Base-by-base conservation (phyloP, 2,329 filamentous ascomycete species). In the Cercospora sojina region DNA sequence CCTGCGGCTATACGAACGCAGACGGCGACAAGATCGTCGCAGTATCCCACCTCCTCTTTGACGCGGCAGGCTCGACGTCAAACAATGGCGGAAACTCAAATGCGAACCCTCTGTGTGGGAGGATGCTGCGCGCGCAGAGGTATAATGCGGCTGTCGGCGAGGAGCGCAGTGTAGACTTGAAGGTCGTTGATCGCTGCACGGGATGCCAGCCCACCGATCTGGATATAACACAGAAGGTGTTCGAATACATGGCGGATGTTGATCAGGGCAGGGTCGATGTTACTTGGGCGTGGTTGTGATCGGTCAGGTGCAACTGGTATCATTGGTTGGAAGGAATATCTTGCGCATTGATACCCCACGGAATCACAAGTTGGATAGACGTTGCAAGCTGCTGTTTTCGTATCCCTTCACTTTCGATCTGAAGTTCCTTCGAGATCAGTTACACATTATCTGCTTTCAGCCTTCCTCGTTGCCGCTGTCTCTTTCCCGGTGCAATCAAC, bases 31-130 rank as follows among this genome's bases (percentile, higher is more conserved):
- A 83, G 63, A 85, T 93, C 41, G 88, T 86, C 43, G 86, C 91
- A 0, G 88, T 91, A 0, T 63, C 60, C 23, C 86, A 89, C 72
- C 74, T 83, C 16, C 75, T 91, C 3, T 94, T 87, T 74, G 90
- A 93, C 75, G 83, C 60, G 5, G 49, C 60, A 16, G 60, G 60
- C 18, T 63, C 60, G 16, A 63, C 49, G 7, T 62, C 60, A 9
- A 62, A 49, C n/a, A 62, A 55, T 56, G 75, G 75, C 5, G 75
- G 75, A 5, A 77, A 83, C 65, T 81, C 83, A 0, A 92, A 91
- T 74, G 75, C 80, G 9, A 91, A 91, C 71, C 86, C 87, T 2
- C 77, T 91, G 0, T 94, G 92, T 72, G 88, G 88, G 1, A 81
- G 82, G 72, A 87, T 83, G 76, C 85, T 95, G 18, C 82, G 88